Base-by-base conservation (phyloP, 257 asterid genomes). In the Ophiorrhiza pumila region DNA sequence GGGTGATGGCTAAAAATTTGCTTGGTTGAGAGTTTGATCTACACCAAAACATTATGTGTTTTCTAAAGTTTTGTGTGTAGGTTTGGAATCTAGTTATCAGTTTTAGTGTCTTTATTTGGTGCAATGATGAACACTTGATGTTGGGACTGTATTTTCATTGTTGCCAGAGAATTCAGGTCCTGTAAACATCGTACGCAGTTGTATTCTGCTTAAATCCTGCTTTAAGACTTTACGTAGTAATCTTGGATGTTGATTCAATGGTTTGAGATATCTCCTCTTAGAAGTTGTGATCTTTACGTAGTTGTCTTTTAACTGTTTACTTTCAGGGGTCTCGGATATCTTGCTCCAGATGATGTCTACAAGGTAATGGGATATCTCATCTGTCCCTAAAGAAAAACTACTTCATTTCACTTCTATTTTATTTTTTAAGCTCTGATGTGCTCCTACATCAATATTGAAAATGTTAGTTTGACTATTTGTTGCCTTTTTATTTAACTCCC, bases 271-370 rank as follows among this genome's bases (percentile, higher is more conserved):
- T 39, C 57, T 71, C 12, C 35, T 52, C 60, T 63, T 6, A 13
- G 7, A 67, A 4, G 41, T 64, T 63, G 29, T 65, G 57, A 57
- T 58, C 53, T 57, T 4, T 15, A 23, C 41, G 34, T 32, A 43
- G 55, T 49, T 43, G 50, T 56, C 4, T n/a, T 70, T 17, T 66
- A 52, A 22, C 25, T 31, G 7, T 68, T 42, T 12, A 50, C 31
- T 68, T 55, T 31, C 80, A 91, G 97, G 97, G 96, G 88, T n/a
- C 87, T 81, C 75, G 96, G 97, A 72, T 91, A 81, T 75, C 91
- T 91, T 83, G 89, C 74, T 79, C 89, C 91, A 43, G 91, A 88
- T 72, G 97, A 87, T 75, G 97, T 85, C 46, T 80, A 84, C 49
- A 72, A 88, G 97, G 97, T 86, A 87, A 69, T 45, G 42, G 55